Base-by-base conservation (phyloP, 2,329 filamentous ascomycete genomes). In the Epichloe bromicola region DNA sequence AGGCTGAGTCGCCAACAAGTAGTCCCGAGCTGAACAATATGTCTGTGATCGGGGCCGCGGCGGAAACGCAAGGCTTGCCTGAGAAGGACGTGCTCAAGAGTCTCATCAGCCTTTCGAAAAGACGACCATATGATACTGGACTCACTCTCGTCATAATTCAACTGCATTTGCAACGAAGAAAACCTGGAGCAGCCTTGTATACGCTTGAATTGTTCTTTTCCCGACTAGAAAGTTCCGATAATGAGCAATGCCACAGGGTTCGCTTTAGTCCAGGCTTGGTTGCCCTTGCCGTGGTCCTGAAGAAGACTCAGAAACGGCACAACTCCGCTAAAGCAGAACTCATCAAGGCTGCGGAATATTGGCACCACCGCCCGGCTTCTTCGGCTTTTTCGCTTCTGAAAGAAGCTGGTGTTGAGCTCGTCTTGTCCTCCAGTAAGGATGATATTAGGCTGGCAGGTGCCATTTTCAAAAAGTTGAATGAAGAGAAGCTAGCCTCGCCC, bases 221-320 rank as follows among this genome's bases (percentile, higher is more conserved):
- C 55, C 78, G 78, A 10, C 74, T 95, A 1, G 86, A 91, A 59
- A 68, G 79, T 46, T 80, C 79, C 3, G 73, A 65, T 5, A 70
- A 72, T 1, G 62, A 74, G 2, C 72, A 76, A 15, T 74, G 83
- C 52, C 73, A 80, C 51, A 82, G 89, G 58, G 79, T 85, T 26
- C 83, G 90, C 11, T 93, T 84, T 65, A 83, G 88, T 26, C 91
- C 93, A 0, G 91, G 91, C 2, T 73, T 98, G 1, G 78, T 97
- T 30, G 88, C 87, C 1, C 74, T 91, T 2, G 74, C 86, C 3
- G 83, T 95, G 10, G 82, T 86, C 2, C 74, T 98, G 0, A 93
- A 95, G 67, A 80, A 80, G 58, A 71, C 76, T 2, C 84, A 93
- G 64, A 83, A 85, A 39, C 85, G 89, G 37, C 84, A 83, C 57